Evolutionary conservation across 2,329 filamentous ascomycete genomes (phyloP).

Genomic region (Calonectria honghensis): DNA sequence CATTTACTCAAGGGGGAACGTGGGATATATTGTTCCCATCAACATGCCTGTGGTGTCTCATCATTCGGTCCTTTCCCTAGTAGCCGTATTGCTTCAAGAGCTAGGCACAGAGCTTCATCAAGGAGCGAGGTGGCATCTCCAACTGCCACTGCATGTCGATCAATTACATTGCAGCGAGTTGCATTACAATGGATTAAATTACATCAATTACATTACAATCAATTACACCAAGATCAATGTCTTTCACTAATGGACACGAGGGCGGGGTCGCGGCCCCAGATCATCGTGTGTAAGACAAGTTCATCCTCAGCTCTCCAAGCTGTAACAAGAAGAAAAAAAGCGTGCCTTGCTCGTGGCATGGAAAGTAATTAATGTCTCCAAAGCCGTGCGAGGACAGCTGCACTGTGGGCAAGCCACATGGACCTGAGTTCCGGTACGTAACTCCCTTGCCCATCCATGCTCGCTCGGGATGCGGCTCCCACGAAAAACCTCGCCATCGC

Average conservation of each 20-base stretch:
- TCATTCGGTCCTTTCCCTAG: constrained; percentile 12
- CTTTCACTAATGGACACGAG: not conserved
- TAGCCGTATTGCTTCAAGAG: not conserved
- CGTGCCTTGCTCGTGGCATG: not conserved
- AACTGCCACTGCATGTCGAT: too few relatives aligned
- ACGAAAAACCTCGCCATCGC: constrained; percentile 40
- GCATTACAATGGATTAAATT: not conserved
- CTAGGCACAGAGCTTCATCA: not conserved
- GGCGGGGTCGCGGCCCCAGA: not conserved
- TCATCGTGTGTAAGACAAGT: constrained; percentile 1
- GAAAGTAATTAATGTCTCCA: not conserved
- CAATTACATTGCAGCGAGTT: not conserved
- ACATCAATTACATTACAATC: not conserved
- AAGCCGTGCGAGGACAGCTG: not conserved
- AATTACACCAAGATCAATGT: too few relatives aligned
- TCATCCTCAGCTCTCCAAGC: not conserved
- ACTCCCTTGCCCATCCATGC: constrained; percentile 26
- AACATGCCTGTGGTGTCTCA: constrained; percentile 14
- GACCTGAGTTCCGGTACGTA: constrained; percentile 3
- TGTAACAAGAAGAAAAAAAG: not conserved
- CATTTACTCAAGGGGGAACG: not conserved
- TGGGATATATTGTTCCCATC: not conserved
- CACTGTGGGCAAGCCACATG: constrained; percentile 26
- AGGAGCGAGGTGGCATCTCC: not conserved
- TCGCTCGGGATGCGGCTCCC: constrained; percentile 50